These are phyloP conservation scores for Solanum chiquidenum DNA, from an alignment of 257 asterid genomes.

Conservation along the genomic window DNA sequence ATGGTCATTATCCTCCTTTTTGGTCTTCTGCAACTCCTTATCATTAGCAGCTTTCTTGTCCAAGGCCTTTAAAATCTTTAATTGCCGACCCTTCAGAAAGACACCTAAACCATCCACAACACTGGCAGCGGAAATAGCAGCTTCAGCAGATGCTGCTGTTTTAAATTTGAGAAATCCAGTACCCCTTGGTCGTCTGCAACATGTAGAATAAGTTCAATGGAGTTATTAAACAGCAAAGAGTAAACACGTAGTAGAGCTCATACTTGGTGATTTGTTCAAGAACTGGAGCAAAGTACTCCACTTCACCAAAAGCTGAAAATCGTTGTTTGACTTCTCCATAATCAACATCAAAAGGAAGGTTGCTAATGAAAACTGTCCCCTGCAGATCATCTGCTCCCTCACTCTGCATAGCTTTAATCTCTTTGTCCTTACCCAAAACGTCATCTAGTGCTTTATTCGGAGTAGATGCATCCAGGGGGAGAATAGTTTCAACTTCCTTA, in stretches of 20 bases:
- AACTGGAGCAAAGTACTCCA: constrained; percentile 69
- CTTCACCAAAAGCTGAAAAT: constrained; percentile 75
- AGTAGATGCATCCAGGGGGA: constrained; percentile 8
- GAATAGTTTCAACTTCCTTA: constrained; percentile 26
- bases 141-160: constrained; percentile 51
- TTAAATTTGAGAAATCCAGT: constrained; percentile 94
- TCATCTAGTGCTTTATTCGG: constrained; percentile 2
- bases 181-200: constrained; percentile 85
- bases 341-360: constrained; percentile 73
- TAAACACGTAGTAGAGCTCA: constrained; percentile 1
- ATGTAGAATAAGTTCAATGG: neutral
- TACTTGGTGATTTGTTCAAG: constrained; percentile 87
- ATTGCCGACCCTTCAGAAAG: constrained; percentile 64
- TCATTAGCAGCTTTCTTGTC: constrained; percentile 71
- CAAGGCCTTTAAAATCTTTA: constrained; percentile 77
- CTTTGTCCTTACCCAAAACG: constrained; percentile 11
- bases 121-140: constrained; percentile 67
- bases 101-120: constrained; percentile 50
- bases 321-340: constrained; percentile 74
- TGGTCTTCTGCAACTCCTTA: constrained; percentile 70
- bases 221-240: neutral
- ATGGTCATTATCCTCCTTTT: constrained; percentile 59
- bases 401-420: constrained; percentile 12
- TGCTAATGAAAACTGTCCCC: constrained; percentile 70
- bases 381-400: constrained; percentile 66